Evolutionary conservation across 495 filamentous ascomycete genomes (phyloP).

Genomic region (Aspergillus nanangensis): DNA sequence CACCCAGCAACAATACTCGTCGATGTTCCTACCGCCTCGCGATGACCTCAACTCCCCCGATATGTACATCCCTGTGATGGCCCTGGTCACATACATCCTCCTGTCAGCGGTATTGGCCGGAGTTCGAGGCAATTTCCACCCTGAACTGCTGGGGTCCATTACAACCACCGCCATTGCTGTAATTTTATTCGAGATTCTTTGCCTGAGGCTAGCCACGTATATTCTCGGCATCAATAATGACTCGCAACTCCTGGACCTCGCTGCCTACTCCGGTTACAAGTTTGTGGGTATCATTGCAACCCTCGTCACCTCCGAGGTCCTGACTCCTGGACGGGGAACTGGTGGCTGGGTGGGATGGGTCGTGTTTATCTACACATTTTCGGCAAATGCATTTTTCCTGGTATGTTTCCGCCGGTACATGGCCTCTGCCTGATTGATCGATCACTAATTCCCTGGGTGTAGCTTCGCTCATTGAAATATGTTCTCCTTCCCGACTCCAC

Average conservation of each 20-base stretch:
- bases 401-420: slow-evolving; percentile 46
- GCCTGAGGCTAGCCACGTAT: slow-evolving; percentile 88
- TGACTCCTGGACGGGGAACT: slow-evolving; percentile 73
- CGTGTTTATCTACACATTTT: slow-evolving; percentile 84
- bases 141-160: slow-evolving; percentile 84
- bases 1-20: slow-evolving; percentile 55
- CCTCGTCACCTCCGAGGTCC: slow-evolving; percentile 67
- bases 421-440: neutral
- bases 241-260: slow-evolving; percentile 80
- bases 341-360: slow-evolving; percentile 85
- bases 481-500: slow-evolving; percentile 86
- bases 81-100: slow-evolving; percentile 94
- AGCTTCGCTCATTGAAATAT: slow-evolving; percentile 94
- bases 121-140: slow-evolving; percentile 87
- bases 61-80: slow-evolving; percentile 92
- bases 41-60: slow-evolving; percentile 97
- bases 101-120: slow-evolving; percentile 86
- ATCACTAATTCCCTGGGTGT: slow-evolving; percentile 18
- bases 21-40: slow-evolving; percentile 87
- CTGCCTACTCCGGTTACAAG: slow-evolving; percentile 97
- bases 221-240: slow-evolving; percentile 87
- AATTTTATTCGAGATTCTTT: slow-evolving; percentile 79
- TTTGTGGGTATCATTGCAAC: slow-evolving; percentile 95
- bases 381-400: slow-evolving; percentile 93
- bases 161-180: slow-evolving; percentile 79